These are phyloP conservation scores for Cercospora sp. DNA, from an alignment of 2,329 filamentous ascomycete genomes.

Conservation along the genomic window DNA sequence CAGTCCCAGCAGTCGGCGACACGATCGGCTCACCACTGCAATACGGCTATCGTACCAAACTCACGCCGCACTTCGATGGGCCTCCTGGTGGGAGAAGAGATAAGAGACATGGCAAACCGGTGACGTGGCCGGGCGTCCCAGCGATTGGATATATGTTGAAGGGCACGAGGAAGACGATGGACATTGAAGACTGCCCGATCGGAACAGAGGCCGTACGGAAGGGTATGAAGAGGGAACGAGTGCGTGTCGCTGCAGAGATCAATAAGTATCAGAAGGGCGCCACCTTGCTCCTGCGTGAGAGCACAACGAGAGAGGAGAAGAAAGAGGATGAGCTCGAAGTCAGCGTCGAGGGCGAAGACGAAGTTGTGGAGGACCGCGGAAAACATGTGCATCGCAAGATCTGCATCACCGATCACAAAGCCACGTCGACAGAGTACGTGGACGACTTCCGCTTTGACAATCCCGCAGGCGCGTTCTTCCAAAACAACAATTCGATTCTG, in stretches of 20 bases:
- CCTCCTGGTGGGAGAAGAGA: constrained; percentile 59
- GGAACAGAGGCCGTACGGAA: constrained; percentile 80
- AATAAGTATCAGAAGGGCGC: constrained; percentile 75
- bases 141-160: constrained; percentile 90
- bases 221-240: constrained; percentile 78
- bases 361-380: constrained; percentile 59
- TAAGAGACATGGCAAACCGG: constrained; percentile 54
- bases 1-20: constrained; percentile 73
- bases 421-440: constrained; percentile 82
- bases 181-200: constrained; percentile 97
- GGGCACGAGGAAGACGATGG: constrained; percentile 74
- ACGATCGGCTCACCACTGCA: constrained; percentile 89
- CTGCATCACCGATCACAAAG: constrained; percentile 84
- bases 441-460: constrained; percentile 83
- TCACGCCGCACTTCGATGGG: constrained; percentile 92
- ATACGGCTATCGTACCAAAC: constrained; percentile 93
- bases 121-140: constrained; percentile 65
- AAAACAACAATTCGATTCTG: constrained; percentile 99
- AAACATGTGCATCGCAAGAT: constrained; percentile 75
- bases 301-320: constrained; percentile 67
- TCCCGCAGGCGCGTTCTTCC: constrained; percentile 93
- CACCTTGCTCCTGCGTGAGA: constrained; percentile 86
- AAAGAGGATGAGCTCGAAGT: constrained; percentile 32
- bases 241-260: constrained; percentile 70
- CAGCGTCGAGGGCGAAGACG: constrained; percentile 48